Base-by-base conservation (phyloP, 139 green algal species). In the Dunaliella primolecta region DNA sequence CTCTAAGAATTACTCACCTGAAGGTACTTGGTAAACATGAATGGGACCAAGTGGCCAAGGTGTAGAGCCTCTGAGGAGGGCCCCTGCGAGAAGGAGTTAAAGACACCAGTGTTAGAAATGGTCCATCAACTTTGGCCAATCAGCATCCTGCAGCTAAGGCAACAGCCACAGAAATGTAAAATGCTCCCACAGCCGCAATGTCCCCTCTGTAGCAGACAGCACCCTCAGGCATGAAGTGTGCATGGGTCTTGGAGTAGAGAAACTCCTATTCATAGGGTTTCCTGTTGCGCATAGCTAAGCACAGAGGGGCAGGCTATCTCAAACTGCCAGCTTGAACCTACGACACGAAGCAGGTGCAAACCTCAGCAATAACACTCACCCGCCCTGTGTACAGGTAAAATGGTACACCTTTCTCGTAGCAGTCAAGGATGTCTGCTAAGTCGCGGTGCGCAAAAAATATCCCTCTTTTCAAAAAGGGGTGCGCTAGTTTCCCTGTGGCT, bases 331-430 rank as follows among this genome's bases (percentile, higher is more conserved):
- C n/a, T n/a, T n/a, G n/a, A n/a, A n/a, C n/a, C n/a, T n/a, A n/a
- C n/a, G n/a, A n/a, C n/a, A n/a, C n/a, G n/a, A n/a, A n/a, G n/a
- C n/a, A n/a, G n/a, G n/a, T n/a, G n/a, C n/a, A n/a, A n/a, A n/a
- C 46, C 46, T 64, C 71, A 35, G 15, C 71, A 77, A 11, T 2
- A 29, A 3, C n/a, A 38, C 90, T 86, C 87, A 96, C 94, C 83
- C 94, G 78, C 23, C 95, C 95, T 20, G 95, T 98, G 93, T 99
- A 99, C 21, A 99, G 89, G 91, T 99, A 99, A 82, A 99, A 99
- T 15, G 93, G 95, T 56, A 97, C 85, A 2, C 96, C 96, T 77
- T 93, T 92, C 86, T 99, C 97, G 80, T 98, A 96, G 64, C 90
- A 93, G 86, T 98, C 92, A 76, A 99, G 89, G 36, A 99, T 91